phyloP scores from a whole-genome alignment of 2,329 filamentous ascomycete species.

The Aureobasidium musti region DNA sequence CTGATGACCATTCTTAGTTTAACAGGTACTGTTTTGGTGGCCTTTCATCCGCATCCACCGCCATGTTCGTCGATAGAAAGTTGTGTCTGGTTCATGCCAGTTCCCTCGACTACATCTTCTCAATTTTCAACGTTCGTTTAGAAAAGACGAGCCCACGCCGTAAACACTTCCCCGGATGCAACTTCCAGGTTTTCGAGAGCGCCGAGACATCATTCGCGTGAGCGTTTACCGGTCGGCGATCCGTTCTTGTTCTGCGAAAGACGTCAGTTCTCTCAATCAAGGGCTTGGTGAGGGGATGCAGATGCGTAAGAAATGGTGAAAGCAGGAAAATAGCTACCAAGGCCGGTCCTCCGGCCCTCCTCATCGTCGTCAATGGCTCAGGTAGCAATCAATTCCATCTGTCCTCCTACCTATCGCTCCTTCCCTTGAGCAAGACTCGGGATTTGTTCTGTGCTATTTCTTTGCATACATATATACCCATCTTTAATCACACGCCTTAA shows the following conservation, averaged over 20 bases:
- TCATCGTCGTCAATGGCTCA: constrained; percentile 4
- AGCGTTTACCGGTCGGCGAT: too few relatives aligned
- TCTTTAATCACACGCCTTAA: not conserved
- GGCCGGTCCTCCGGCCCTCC: not conserved
- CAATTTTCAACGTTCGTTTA: too few relatives aligned
- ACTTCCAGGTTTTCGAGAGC: not conserved
- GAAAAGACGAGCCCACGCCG: too few relatives aligned
- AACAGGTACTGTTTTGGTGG: too few relatives aligned
- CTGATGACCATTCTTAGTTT: too few relatives aligned
- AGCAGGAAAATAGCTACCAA: constrained; percentile 23
- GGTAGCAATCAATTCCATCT: constrained; percentile 9
- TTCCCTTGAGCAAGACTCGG: constrained; percentile 27
- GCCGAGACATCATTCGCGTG: constrained; percentile 7
- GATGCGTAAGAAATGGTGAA: constrained; percentile 10
- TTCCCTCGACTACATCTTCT: too few relatives aligned
- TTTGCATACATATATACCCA: constrained; percentile 6
- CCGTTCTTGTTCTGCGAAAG: not conserved
- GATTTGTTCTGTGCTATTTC: constrained; percentile 7
- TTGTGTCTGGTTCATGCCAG: too few relatives aligned
- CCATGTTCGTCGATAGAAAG: too few relatives aligned
- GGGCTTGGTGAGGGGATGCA: not conserved
- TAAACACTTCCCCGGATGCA: too few relatives aligned
- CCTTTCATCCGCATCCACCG: too few relatives aligned
- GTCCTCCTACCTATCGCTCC: not conserved
- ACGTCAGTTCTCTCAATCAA: too few relatives aligned